Evolutionary conservation across 2,329 filamentous ascomycete genomes (phyloP).

Genomic region (Aschersonia sp.): DNA sequence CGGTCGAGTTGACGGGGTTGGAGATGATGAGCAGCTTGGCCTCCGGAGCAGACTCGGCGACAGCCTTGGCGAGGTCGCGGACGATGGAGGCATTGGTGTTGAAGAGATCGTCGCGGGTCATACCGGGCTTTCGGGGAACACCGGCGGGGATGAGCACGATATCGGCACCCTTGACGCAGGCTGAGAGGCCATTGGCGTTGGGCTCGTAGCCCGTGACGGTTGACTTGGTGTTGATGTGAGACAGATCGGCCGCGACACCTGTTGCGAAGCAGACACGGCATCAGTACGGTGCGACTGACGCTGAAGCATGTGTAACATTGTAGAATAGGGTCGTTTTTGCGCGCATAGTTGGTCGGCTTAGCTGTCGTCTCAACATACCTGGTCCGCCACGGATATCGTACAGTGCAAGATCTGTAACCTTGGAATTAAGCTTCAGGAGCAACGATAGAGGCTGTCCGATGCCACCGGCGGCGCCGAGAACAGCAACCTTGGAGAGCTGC

Average conservation of each 20-base stretch:
- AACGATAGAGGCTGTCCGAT: slow-evolving; percentile 98
- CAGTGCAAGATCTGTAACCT: slow-evolving; percentile 84
- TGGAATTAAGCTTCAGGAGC: slow-evolving; percentile 95
- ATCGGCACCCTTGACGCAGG: slow-evolving; percentile 74
- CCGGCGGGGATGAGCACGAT: slow-evolving; percentile 96
- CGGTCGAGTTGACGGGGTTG: slow-evolving; percentile 99
- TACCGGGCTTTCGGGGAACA: slow-evolving; percentile 97
- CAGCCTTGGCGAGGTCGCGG: slow-evolving; percentile 92
- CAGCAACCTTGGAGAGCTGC: slow-evolving; percentile 91
- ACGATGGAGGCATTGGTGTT: slow-evolving; percentile 99
- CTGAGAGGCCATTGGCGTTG: slow-evolving; percentile 58
- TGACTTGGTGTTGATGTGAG: slow-evolving; percentile 99
- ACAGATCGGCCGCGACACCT: slow-evolving; percentile 97
- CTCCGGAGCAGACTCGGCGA: slow-evolving; percentile 74
- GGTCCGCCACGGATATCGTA: slow-evolving; percentile 95
- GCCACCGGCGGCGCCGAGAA: slow-evolving; percentile 92
- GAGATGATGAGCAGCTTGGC: slow-evolving; percentile 96
- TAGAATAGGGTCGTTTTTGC: no score
- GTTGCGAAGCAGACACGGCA: slow-evolving; percentile 1
- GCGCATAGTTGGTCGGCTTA: no score
- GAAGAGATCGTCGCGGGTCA: slow-evolving; percentile 99
- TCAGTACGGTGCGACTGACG: neutral
- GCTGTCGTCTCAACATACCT: slow-evolving; percentile 43
- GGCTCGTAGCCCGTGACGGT: slow-evolving; percentile 81
- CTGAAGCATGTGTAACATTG: no score